Evolutionary conservation across 768 basidiomycete species (phyloP), one percentile per base, ranked within the genome.

Genomic region (Pholiota molesta): DNA sequence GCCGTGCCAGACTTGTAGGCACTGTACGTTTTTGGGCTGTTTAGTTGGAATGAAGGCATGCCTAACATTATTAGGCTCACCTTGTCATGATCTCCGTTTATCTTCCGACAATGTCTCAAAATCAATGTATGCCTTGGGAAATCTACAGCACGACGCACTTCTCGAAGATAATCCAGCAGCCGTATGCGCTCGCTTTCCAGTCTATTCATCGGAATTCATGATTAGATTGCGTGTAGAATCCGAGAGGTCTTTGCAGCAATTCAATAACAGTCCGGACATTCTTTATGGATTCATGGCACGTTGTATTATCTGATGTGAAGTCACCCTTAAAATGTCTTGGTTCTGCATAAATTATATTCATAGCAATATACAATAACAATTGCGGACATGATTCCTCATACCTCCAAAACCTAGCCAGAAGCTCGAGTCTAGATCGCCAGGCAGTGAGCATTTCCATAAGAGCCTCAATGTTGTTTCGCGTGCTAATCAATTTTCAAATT

Each of bases 61-160:
- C 31, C 31, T 31, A 57, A n/a, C 52, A n/a, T 21, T 6, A n/a
- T 4, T 35, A 28, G 33, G 35, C 23, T 62, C 66, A 76, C 81
- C 81, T 90, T 90, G 77, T 93, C 91, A 14, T 91, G 83, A 73
- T 93, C 91, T 70, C 90, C 89, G 69, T 93, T 93, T 19, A 93
- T 81, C 89, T 92, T 19, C 16, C 19, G 10, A 28, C n/a, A n/a
- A n/a, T 2, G n/a, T 49, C 13, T 29, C 21, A 47, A n/a, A n/a
- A n/a, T 8, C 42, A 19, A 23, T 45, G n/a, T n/a, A 31, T 26
- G 29, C 23, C 23, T 47, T 31, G 16, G 13, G 55, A 60, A 21
- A 31, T 16, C 63, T 16, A 59, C 26, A 37, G 21, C 42, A 45
- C 59, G 63, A 67, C 81, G 39, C 69, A 89, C 91, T 84, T 92